A percentile compares a stretch with the other conserved stretches of the same genome.
Evolutionary conservation across 2,329 filamentous ascomycete genomes (phyloP).

Genomic region (Gyromitra esculenta): DNA sequence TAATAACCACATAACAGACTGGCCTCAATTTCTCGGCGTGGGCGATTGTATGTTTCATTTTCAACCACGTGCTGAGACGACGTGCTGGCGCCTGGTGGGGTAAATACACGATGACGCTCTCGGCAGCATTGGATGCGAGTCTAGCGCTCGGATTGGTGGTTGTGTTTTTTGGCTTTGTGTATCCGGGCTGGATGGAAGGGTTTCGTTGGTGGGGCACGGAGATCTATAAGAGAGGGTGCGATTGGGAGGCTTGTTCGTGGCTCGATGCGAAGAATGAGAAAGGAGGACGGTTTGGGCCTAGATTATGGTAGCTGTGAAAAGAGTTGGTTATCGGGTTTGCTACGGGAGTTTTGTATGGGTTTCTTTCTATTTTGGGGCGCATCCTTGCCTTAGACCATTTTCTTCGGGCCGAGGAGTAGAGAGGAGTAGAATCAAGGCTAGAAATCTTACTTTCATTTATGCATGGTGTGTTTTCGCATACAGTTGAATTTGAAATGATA

Average conservation of each 20-base stretch:
- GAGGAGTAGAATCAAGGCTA: too few species aligned
- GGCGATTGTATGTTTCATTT: conserved; percentile 84
- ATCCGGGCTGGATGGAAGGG: conserved; percentile 75
- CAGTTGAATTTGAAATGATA: too few species aligned
- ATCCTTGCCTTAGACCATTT: too few species aligned
- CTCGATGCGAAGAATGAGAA: conserved; percentile 65
- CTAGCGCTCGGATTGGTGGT: conserved; percentile 83
- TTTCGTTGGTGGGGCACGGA: conserved; percentile 92
- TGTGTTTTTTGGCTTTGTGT: conserved; percentile 87
- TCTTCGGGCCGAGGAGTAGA: too few species aligned
- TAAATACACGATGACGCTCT: conserved; percentile 90
- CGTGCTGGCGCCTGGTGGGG: conserved; percentile 81
- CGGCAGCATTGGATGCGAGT: conserved; percentile 82
- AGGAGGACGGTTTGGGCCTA: conserved; percentile 74
- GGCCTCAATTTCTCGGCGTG: conserved; percentile 89
- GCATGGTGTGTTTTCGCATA: too few species aligned
- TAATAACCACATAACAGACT: conserved; percentile 61
- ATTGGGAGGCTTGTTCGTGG: conserved; percentile 83
- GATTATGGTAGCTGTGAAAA: conserved; percentile 64
- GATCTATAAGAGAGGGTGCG: conserved; percentile 82
- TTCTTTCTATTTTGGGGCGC: background rate
- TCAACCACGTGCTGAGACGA: conserved; percentile 79
- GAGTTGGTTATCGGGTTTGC: background rate
- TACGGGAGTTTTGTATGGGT: background rate
- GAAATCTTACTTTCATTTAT: too few species aligned